Evolutionary conservation across 305 asterid species (phyloP).

Genomic region (Fraxinus latifolia): DNA sequence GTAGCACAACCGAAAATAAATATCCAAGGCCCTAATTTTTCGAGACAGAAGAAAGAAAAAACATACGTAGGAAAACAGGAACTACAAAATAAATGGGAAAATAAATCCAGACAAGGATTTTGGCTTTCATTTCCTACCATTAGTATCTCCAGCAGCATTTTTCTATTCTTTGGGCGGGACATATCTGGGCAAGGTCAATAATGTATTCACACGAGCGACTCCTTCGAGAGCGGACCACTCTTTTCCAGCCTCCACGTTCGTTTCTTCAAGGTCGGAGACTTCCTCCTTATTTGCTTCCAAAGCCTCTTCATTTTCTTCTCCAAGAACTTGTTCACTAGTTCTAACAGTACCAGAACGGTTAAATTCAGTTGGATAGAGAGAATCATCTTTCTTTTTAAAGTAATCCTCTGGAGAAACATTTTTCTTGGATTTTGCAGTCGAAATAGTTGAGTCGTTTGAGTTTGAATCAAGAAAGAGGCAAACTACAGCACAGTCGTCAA

Average conservation of each 20-base stretch:
- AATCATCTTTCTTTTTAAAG: constrained; percentile 7
- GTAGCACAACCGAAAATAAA: constrained; percentile 8
- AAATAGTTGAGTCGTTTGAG: constrained; percentile 31
- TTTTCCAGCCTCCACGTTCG: constrained; percentile 31
- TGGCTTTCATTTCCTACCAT: constrained; percentile 33
- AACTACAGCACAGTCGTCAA: constrained; percentile 76
- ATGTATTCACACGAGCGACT: constrained; percentile 69
- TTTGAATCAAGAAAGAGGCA: constrained; percentile 64
- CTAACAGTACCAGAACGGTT: constrained; percentile 30
- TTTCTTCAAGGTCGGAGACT: constrained; percentile 35
- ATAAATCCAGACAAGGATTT: constrained; percentile 1
- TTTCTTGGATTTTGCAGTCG: constrained; percentile 28
- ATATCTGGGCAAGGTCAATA: constrained; percentile 71
- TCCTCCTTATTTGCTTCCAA: constrained; percentile 24
- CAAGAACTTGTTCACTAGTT: constrained; percentile 19
- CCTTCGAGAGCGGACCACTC: constrained; percentile 72
- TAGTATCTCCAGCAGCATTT: constrained; percentile 37
- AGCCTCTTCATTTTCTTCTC: constrained; percentile 25
- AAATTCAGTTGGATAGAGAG: constrained; percentile 23
- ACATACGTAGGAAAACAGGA: not conserved
- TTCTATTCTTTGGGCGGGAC: constrained; percentile 51
- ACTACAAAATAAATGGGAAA: not conserved
- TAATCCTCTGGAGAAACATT: constrained; percentile 28
- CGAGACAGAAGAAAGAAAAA: not conserved
- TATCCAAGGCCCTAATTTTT: constrained; percentile 8